Percentiles rank a stretch among this genome's conserved stretches.
phyloP scores from a whole-genome alignment of 805 yeast species.

The Candida andamanensis region DNA sequence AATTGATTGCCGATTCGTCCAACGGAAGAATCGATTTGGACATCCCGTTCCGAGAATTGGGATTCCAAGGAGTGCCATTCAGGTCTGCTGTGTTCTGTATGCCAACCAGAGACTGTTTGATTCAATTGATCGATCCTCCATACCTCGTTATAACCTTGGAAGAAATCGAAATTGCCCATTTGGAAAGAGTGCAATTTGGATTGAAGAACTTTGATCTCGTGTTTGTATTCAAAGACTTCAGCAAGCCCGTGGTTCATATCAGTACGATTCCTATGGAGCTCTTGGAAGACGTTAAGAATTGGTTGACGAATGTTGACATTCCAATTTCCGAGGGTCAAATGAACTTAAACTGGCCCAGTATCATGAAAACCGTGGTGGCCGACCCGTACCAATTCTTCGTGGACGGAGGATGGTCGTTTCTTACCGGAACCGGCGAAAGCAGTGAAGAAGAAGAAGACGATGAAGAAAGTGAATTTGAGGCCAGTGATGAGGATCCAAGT shows the following conservation, averaged over 20 bases:
- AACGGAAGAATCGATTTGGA: slow-evolving; percentile 83
- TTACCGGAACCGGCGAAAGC: slow-evolving; percentile 77
- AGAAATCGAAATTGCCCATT: slow-evolving; percentile 90
- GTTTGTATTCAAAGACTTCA: slow-evolving; percentile 91
- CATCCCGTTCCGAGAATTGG: slow-evolving; percentile 91
- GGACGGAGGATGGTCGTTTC: slow-evolving; percentile 95
- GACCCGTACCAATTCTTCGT: slow-evolving; percentile 91
- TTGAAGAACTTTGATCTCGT: slow-evolving; percentile 94
- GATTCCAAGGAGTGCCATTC: slow-evolving; percentile 96
- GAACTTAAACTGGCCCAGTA: slow-evolving; percentile 91
- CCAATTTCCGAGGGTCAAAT: slow-evolving; percentile 93
- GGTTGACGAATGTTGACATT: slow-evolving; percentile 97
- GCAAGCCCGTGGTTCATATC: slow-evolving; percentile 81
- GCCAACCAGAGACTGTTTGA: slow-evolving; percentile 95
- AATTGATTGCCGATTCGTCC: slow-evolving; percentile 83
- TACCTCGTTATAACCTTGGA: slow-evolving; percentile 85
- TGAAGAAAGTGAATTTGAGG: slow-evolving; percentile 69
- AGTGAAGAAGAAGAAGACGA: slow-evolving; percentile 65
- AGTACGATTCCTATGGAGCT: slow-evolving; percentile 93
- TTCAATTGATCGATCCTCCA: slow-evolving; percentile 92
- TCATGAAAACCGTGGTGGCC: slow-evolving; percentile 87
- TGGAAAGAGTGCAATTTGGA: slow-evolving; percentile 97
- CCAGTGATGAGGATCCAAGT: slow-evolving; percentile 53
- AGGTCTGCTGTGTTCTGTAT: slow-evolving; percentile 90
- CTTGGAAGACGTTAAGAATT: slow-evolving; percentile 86